Base-by-base conservation (phyloP, 805 yeast species). In the Torulaspora gathmanii region DNA sequence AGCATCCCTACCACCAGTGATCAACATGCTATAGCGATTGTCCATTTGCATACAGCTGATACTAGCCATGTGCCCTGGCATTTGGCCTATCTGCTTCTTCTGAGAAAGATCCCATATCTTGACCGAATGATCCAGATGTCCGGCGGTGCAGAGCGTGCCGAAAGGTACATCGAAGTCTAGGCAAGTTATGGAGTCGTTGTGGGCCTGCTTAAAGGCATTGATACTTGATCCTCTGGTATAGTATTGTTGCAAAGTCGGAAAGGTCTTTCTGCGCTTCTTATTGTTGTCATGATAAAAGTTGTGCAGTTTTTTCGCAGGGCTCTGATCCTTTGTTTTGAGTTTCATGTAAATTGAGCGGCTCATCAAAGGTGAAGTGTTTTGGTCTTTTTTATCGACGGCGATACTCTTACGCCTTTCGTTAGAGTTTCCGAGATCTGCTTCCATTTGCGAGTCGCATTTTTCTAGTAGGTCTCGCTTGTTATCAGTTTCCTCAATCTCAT, bases 91-190 rank as follows among this genome's bases (percentile, higher is more conserved):
- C 39, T 76, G 73, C 46, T 69, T 70, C 9, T 78, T 74, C 23
- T 76, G 70, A 30, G 82, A 75, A 54, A 84, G 64, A 68, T 89
- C 95, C 96, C 96, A 89, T 4, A 89, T 84, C 51, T 83, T 74
- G 3, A 88, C 83, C 0, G 84, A 78, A 59, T 82, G 86, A 60
- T 88, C 95, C 54, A 79, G 67, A 10, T 88, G 78, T 2, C 60
- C 64, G 0, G 95, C 87, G 12, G 90, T 77, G 1, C 88, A 90
- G 63, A 87, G 55, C 1, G 80, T 79, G 2, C 89, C 90, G 63
- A 81, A 84, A 11, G 91, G 91, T 19, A 75, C 69, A 57, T 83
- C 88, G 59, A 84, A 83, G 51, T 81, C 89, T 47, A 84, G 59
- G 27, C 79, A 71, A 1, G 78, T 73, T 17, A 85, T 69, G 2